phyloP scores from a whole-genome alignment of 108 stramenopile genomes.

The Cylindrotheca closterium region DNA sequence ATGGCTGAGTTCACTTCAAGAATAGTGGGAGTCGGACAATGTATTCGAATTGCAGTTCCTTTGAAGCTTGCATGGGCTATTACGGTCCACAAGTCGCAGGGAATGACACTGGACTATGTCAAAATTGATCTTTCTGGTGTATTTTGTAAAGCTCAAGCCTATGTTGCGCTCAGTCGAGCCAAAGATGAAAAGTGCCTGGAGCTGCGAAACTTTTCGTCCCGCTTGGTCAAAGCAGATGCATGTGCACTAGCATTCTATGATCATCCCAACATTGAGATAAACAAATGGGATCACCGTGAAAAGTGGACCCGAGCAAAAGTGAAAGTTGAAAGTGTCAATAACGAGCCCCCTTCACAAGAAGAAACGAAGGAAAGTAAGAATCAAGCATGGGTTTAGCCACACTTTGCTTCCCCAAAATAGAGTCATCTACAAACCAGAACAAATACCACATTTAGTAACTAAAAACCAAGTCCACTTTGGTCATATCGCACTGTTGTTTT shows the following conservation, averaged over 20 bases:
- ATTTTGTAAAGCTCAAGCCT: constrained; percentile 79
- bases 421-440: too few species aligned
- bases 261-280: neutral
- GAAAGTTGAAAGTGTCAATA: too few species aligned
- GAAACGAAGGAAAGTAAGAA: too few species aligned
- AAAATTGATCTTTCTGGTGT: constrained; percentile 47
- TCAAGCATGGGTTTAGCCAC: too few species aligned
- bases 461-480: too few species aligned
- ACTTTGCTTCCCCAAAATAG: too few species aligned
- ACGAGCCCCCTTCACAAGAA: too few species aligned
- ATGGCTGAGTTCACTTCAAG: constrained; percentile 2
- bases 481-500: too few species aligned
- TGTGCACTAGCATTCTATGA: constrained; percentile 1
- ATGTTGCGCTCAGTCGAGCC: constrained; percentile 80
- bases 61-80: constrained; percentile 81
- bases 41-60: constrained; percentile 56
- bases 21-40: constrained; percentile 5
- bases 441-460: too few species aligned
- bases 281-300: neutral
- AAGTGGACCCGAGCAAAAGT: too few species aligned
- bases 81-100: constrained; percentile 86
- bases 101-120: constrained; percentile 69
- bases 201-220: constrained; percentile 1
- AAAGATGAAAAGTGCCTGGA: constrained; percentile 22
- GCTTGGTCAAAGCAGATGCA: neutral